Percentiles rank a stretch among this genome's conserved stretches.
These are phyloP conservation scores for Xylaria sp. DNA, from an alignment of 495 filamentous ascomycete genomes.

Conservation along the genomic window DNA sequence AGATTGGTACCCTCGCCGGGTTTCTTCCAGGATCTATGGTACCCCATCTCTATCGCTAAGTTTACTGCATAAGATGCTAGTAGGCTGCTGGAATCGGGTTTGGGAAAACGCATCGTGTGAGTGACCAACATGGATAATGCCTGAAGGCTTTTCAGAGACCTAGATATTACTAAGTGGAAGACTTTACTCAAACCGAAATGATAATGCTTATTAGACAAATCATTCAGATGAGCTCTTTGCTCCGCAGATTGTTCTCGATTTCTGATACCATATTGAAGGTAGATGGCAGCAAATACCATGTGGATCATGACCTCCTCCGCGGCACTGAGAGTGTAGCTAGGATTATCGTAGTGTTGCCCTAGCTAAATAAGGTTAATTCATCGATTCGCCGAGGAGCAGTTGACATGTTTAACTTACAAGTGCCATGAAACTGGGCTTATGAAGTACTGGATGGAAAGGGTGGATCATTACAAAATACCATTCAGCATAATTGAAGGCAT, in stretches of 20 bases:
- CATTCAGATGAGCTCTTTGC: constrained; percentile 60
- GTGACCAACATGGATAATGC: constrained; percentile 71
- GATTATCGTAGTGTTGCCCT: constrained; percentile 67
- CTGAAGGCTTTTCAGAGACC: constrained; percentile 69
- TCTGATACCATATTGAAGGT: constrained; percentile 72
- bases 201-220: constrained; percentile 74
- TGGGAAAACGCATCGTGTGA: constrained; percentile 78
- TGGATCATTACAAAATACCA: constrained; percentile 77
- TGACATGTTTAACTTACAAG: constrained; percentile 56
- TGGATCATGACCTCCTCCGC: constrained; percentile 75
- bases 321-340: constrained; percentile 61
- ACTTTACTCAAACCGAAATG: constrained; percentile 74
- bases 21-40: constrained; percentile 72
- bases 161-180: constrained; percentile 64
- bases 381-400: neutral
- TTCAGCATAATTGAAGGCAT: constrained; percentile 67
- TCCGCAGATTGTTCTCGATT: constrained; percentile 60
- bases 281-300: constrained; percentile 79
- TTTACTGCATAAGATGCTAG: constrained; percentile 65
- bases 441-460: constrained; percentile 74
- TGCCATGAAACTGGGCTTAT: constrained; percentile 71
- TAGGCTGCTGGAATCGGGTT: constrained; percentile 74
- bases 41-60: constrained; percentile 72
- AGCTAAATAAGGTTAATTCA: constrained; percentile 50
- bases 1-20: constrained; percentile 60